Conservation (phyloP, 495 filamentous ascomycete genomes). For the Gamarada debralockiae region DNA sequence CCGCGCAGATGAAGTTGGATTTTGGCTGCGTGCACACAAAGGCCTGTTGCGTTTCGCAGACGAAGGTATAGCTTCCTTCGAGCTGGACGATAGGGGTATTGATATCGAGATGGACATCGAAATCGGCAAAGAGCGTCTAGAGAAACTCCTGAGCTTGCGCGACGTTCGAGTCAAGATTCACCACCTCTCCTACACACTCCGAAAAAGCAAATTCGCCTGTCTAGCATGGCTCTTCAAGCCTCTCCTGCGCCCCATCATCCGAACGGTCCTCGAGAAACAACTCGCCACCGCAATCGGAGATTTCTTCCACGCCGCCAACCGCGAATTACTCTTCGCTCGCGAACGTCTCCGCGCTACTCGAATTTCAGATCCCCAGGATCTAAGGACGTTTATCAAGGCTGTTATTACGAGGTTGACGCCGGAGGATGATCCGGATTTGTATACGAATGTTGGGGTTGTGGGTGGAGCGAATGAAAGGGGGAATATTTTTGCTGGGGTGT, state of each 20-base stretch:
- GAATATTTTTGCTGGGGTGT: slow-evolving; percentile 77
- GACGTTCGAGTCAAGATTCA: slow-evolving; percentile 77
- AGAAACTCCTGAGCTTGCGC: slow-evolving; percentile 75
- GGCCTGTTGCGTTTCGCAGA: slow-evolving; percentile 66
- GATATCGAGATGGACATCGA: slow-evolving; percentile 84
- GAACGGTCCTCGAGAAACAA: slow-evolving; percentile 73
- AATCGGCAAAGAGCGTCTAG: slow-evolving; percentile 65
- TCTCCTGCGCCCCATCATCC: slow-evolving; percentile 73
- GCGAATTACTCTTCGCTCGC: slow-evolving; percentile 80
- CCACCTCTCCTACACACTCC: slow-evolving; percentile 75
- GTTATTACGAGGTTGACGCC: slow-evolving; percentile 71
- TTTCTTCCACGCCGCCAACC: slow-evolving; percentile 66
- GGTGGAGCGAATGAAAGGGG: slow-evolving; percentile 21
- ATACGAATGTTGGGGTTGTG: slow-evolving; percentile 62
- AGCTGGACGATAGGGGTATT: slow-evolving; percentile 78
- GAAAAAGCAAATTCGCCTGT: slow-evolving; percentile 69
- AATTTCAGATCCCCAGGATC: slow-evolving; percentile 74
- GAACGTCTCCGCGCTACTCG: slow-evolving; percentile 82
- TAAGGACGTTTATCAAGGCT: slow-evolving; percentile 77
- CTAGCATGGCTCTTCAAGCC: slow-evolving; percentile 83
- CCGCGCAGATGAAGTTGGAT: slow-evolving; percentile 81
- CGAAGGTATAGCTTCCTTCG: slow-evolving; percentile 80
- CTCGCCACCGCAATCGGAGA: slow-evolving; percentile 69
- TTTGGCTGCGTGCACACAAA: slow-evolving; percentile 62
- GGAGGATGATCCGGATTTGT: slow-evolving; percentile 66